A percentile compares a stretch with the other conserved stretches of the same genome.
Evolutionary conservation across 2,329 filamentous ascomycete species (phyloP).

Genomic region (Septoria linicola): DNA sequence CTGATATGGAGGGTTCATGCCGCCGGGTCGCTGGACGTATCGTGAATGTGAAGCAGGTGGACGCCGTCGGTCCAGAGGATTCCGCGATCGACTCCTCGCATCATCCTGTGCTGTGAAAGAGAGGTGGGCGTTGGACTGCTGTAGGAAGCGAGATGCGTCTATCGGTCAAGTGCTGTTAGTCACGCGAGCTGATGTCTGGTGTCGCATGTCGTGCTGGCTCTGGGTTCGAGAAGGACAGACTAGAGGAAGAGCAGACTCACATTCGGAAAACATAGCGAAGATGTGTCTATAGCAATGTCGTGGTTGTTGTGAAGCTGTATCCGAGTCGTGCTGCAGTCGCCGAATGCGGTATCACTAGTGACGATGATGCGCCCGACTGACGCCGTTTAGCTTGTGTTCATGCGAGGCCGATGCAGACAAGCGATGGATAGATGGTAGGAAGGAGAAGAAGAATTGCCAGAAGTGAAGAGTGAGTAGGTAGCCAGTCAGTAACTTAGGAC

Average conservation of each 20-base stretch:
- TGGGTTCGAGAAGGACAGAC: constrained; percentile 31
- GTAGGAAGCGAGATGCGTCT: constrained; percentile 97
- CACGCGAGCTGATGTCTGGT: constrained; percentile 40
- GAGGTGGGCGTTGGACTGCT: constrained; percentile 90
- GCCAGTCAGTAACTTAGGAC: too few species aligned
- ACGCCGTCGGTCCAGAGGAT: constrained; percentile 50
- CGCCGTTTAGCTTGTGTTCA: too few species aligned
- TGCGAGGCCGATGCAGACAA: too few species aligned
- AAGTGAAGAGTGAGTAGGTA: too few species aligned
- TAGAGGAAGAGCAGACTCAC: constrained; percentile 54
- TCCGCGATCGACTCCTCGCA: constrained; percentile 44
- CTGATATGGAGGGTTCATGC: constrained; percentile 72
- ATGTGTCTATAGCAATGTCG: not conserved
- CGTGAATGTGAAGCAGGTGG: constrained; percentile 43
- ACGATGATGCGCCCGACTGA: too few species aligned
- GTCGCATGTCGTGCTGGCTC: constrained; percentile 33
- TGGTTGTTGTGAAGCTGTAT: too few species aligned
- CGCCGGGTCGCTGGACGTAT: constrained; percentile 50
- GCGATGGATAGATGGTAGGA: too few species aligned
- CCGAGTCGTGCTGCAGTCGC: too few species aligned
- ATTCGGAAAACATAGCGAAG: constrained; percentile 77
- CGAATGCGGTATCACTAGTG: too few species aligned
- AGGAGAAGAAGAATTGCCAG: too few species aligned
- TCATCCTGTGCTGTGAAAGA: constrained; percentile 60
- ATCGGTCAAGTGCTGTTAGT: constrained; percentile 40